These are phyloP conservation scores for Farysia itapuensis DNA, from an alignment of 1,284 basidiomycete genomes.

Conservation along the genomic window DNA sequence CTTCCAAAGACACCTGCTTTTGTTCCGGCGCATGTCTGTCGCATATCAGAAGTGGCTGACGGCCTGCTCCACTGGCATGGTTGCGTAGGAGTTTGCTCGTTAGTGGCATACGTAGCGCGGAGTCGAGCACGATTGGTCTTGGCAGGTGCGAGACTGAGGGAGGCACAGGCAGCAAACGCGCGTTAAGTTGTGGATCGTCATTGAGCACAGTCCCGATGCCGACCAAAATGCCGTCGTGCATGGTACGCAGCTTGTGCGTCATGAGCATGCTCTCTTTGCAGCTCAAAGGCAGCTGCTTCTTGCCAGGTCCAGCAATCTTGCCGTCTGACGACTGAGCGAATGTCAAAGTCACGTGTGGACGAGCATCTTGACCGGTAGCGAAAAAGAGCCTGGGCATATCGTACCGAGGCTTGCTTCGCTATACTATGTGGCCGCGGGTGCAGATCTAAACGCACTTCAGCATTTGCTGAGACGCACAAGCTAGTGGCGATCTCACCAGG, in stretches of 20 bases:
- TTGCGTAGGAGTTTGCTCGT: slow-evolving; percentile 76
- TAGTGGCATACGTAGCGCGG: slow-evolving; percentile 69
- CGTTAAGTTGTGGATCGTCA: slow-evolving; percentile 90
- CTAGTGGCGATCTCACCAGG: too few species aligned
- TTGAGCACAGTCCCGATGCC: slow-evolving; percentile 87
- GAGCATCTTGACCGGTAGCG: background rate
- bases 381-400: too few species aligned
- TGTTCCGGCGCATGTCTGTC: slow-evolving; percentile 39
- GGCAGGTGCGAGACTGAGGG: slow-evolving; percentile 64
- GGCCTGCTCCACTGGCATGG: slow-evolving; percentile 67
- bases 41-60: slow-evolving; percentile 75
- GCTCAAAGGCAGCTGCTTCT: slow-evolving; percentile 78
- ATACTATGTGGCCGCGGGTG: too few species aligned
- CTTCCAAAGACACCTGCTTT: slow-evolving; percentile 46
- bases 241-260: slow-evolving; percentile 78
- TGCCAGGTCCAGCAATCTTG: slow-evolving; percentile 78
- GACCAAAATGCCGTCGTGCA: slow-evolving; percentile 90
- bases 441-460: too few species aligned
- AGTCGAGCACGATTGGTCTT: slow-evolving; percentile 81
- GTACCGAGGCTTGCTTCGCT: too few species aligned
- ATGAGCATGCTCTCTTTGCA: slow-evolving; percentile 85
- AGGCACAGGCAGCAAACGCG: slow-evolving; percentile 17
- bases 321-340: slow-evolving; percentile 94
- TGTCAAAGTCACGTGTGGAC: slow-evolving; percentile 71
- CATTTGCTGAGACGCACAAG: too few species aligned